These are phyloP conservation scores for Cantharellus anzutake DNA, from an alignment of 768 basidiomycete species.

Conservation along the genomic window DNA sequence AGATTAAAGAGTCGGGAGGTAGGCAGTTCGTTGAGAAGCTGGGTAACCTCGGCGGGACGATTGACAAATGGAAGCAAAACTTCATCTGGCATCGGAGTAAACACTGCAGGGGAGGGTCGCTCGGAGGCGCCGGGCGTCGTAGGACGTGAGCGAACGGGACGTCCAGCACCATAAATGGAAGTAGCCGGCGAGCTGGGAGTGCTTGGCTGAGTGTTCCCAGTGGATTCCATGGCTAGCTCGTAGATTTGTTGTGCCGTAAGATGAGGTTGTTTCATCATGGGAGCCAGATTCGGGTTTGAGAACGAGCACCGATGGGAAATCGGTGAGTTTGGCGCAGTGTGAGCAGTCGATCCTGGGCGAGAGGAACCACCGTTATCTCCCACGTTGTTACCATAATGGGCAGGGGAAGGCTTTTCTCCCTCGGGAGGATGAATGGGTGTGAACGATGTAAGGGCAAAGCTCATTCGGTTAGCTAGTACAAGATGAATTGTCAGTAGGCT, in stretches of 20 bases:
- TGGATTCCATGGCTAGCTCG: constrained; percentile 31
- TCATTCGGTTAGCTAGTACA: constrained; percentile 21
- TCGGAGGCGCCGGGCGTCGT: neutral
- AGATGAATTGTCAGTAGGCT: neutral
- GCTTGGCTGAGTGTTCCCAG: neutral
- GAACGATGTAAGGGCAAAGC: constrained; percentile 54
- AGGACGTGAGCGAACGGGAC: constrained; percentile 3
- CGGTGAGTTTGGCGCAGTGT: constrained; percentile 10
- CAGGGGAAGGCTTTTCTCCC: neutral
- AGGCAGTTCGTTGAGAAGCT: constrained; percentile 43
- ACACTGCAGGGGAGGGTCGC: constrained; percentile 30
- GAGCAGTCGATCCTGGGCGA: constrained; percentile 9
- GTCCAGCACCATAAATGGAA: constrained; percentile 3
- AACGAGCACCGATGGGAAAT: constrained; percentile 18
- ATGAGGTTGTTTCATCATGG: constrained; percentile 21
- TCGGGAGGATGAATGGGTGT: constrained; percentile 13
- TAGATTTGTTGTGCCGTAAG: constrained; percentile 57
- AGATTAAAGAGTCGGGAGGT: constrained; percentile 55
- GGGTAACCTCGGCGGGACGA: constrained; percentile 52
- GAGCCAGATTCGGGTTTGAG: constrained; percentile 17
- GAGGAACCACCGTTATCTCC: no score
- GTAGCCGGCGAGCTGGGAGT: neutral
- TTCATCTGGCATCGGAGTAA: constrained; percentile 57
- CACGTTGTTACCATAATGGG: constrained; percentile 1
- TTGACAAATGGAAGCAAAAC: constrained; percentile 77